phyloP scores from a whole-genome alignment of 2,329 filamentous ascomycete genomes.

The Penicillium hesseltinei region DNA sequence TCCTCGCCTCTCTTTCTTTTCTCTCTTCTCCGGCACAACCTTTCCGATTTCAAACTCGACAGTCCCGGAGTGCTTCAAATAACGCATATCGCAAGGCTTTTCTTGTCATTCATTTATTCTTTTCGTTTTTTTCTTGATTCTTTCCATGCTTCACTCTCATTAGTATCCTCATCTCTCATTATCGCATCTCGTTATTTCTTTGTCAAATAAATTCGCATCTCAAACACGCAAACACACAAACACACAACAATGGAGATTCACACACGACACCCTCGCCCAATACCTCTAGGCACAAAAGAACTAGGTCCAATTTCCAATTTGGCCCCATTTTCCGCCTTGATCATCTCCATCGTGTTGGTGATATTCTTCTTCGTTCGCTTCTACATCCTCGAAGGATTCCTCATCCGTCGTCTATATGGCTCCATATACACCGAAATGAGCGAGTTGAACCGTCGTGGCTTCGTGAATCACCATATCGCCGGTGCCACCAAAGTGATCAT shows the following conservation, averaged over 20 bases:
- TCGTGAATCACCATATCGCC: conserved; percentile 50
- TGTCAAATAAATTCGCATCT: not conserved
- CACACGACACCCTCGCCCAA: not conserved
- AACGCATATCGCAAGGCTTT: not conserved
- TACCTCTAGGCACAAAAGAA: not conserved
- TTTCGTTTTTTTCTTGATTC: no score
- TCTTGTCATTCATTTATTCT: no score
- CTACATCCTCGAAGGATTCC: conserved; percentile 44
- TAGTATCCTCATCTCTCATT: not conserved
- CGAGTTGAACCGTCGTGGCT: conserved; percentile 40
- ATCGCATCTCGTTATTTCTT: not conserved
- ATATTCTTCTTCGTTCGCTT: conserved; percentile 43
- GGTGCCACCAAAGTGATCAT: conserved; percentile 44
- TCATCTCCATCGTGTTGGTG: conserved; percentile 28
- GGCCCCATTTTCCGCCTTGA: conserved; percentile 26
- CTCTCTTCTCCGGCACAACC: no score
- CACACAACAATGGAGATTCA: not conserved
- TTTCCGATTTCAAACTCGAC: not conserved
- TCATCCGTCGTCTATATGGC: conserved; percentile 38
- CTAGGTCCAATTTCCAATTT: conserved; percentile 25
- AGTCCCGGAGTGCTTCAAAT: not conserved
- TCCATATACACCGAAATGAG: conserved; percentile 36
- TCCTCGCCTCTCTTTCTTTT: no score
- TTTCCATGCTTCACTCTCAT: no score
- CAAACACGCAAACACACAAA: not conserved